Percentiles rank a stretch among this genome's conserved stretches.
phyloP scores from a whole-genome alignment of 169 alveolate genomes.

The Fabrea salina region DNA sequence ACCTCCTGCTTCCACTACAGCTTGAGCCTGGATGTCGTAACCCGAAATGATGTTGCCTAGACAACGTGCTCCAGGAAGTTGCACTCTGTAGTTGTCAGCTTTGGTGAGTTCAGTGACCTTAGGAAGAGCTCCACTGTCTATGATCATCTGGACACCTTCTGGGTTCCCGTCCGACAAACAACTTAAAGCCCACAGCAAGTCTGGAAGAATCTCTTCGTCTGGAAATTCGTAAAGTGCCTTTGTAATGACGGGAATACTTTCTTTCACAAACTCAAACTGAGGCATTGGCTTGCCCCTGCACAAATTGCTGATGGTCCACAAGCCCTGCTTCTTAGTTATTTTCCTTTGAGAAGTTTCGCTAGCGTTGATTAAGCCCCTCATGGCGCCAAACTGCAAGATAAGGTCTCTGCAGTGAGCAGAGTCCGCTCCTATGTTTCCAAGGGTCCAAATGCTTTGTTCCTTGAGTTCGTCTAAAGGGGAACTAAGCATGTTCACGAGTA shows the following conservation, averaged over 20 bases:
- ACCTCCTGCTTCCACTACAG: constrained; percentile 90
- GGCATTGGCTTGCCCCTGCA: constrained; percentile 94
- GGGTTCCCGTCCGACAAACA: not conserved
- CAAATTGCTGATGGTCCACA: constrained; percentile 94
- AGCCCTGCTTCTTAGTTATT: constrained; percentile 90
- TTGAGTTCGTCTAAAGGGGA: constrained; percentile 85
- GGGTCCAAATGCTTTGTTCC: constrained; percentile 97
- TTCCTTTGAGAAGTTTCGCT: constrained; percentile 71
- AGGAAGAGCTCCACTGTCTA: not conserved
- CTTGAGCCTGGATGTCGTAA: constrained; percentile 92
- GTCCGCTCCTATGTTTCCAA: constrained; percentile 98
- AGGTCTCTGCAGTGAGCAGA: constrained; percentile 90
- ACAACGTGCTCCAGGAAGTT: constrained; percentile 10
- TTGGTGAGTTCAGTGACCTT: not conserved
- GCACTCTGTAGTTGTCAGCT: not conserved
- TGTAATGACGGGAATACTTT: constrained; percentile 87
- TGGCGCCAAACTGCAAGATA: constrained; percentile 84
- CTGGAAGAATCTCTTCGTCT: not conserved
- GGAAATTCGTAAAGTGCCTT: constrained; percentile 62
- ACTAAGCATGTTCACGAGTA: constrained; percentile 56
- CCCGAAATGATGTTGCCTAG: constrained; percentile 84
- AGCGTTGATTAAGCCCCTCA: constrained; percentile 76
- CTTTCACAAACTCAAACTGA: constrained; percentile 70
- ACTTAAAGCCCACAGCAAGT: not conserved
- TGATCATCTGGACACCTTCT: not conserved